A percentile compares a stretch with the other conserved stretches of the same genome.
Evolutionary conservation across 2,329 filamentous ascomycete genomes (phyloP).

Genomic region (Pseudogymnoascus sp.): DNA sequence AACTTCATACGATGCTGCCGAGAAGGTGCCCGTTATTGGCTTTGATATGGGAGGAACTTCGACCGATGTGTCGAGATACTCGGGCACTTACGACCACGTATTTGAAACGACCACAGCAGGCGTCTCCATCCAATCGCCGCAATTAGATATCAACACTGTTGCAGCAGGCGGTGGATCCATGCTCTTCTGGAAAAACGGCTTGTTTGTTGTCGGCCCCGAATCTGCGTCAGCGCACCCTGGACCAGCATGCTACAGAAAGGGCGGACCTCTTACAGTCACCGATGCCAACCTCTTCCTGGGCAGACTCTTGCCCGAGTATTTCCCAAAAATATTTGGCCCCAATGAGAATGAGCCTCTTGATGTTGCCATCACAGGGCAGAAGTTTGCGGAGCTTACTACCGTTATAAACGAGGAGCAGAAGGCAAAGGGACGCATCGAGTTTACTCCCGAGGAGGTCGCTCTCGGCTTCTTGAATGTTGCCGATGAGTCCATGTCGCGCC

Average conservation of each 20-base stretch:
- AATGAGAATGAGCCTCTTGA: slow-evolving; percentile 78
- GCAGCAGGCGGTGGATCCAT: slow-evolving; percentile 38
- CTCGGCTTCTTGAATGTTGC: slow-evolving; percentile 79
- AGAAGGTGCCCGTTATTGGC: slow-evolving; percentile 59
- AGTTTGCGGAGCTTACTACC: slow-evolving; percentile 67
- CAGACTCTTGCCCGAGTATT: slow-evolving; percentile 76
- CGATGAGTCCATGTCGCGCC: slow-evolving; percentile 83
- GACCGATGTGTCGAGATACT: slow-evolving; percentile 61
- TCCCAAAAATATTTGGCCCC: slow-evolving; percentile 87
- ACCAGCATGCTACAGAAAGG: slow-evolving; percentile 83
- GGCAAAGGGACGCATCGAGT: slow-evolving; percentile 45
- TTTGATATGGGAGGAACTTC: slow-evolving; percentile 64
- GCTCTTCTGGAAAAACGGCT: slow-evolving; percentile 60
- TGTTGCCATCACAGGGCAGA: slow-evolving; percentile 60
- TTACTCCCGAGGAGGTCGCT: slow-evolving; percentile 53
- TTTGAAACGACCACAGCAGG: slow-evolving; percentile 75
- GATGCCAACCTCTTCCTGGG: slow-evolving; percentile 85
- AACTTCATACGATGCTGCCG: slow-evolving; percentile 57
- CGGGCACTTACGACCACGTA: slow-evolving; percentile 59
- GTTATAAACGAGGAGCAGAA: slow-evolving; percentile 66
- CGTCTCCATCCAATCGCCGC: slow-evolving; percentile 69
- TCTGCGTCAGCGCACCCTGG: slow-evolving; percentile 69
- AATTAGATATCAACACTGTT: slow-evolving; percentile 70
- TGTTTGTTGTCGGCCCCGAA: slow-evolving; percentile 64
- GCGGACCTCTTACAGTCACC: slow-evolving; percentile 79